Base-by-base conservation (phyloP, 2,329 filamentous ascomycete genomes). In the Arthrobotrys sphaeroides region DNA sequence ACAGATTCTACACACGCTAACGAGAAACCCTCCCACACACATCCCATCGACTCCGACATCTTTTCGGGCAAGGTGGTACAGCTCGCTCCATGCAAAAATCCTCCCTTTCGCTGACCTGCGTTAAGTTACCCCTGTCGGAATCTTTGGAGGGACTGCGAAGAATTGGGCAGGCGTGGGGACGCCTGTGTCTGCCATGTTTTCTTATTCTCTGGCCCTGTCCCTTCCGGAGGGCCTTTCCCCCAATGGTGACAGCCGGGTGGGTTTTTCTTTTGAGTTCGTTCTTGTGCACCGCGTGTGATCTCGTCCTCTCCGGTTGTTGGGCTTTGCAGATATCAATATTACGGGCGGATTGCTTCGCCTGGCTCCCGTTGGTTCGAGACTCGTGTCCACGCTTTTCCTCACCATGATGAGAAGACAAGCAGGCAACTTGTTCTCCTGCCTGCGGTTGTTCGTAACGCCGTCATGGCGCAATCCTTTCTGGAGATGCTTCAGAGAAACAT, bases 81-180 rank as follows among this genome's bases (percentile, higher is more conserved):
- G 55, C 61, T 66, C 28, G 26, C 59, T 36, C 57, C 55, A 64
- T 62, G 31, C 57, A 59, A 60, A 61, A 74, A 68, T 59, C 55
- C 64, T 65, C 67, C 70, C 70, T 67, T 75, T 68, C 70, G 72
- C 72, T 69, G 72, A 69, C 62, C 45, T 75, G 62, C 62, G 49
- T 62, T 55, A 55, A 55, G 51, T 55, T 55, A 68, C 72, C 72
- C 72, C 72, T 75, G 72, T 75, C 64, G 65, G 72, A 75, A 75
- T 75, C 59, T 75, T 40, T 62, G 43, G 64, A 61, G 49, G n/a
- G 49, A 61, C 57, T 75, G 72, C 49, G 55, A 75, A 75, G 72
- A 75, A 75, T 75, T 69, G 72, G 72, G 72, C 72, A 75, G 72
- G 72, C 72, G 72, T 75, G 72, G 72, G 69, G 70, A 75, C 72